Base-by-base conservation (phyloP, 441 rosid species). In the Capsella rubella region DNA sequence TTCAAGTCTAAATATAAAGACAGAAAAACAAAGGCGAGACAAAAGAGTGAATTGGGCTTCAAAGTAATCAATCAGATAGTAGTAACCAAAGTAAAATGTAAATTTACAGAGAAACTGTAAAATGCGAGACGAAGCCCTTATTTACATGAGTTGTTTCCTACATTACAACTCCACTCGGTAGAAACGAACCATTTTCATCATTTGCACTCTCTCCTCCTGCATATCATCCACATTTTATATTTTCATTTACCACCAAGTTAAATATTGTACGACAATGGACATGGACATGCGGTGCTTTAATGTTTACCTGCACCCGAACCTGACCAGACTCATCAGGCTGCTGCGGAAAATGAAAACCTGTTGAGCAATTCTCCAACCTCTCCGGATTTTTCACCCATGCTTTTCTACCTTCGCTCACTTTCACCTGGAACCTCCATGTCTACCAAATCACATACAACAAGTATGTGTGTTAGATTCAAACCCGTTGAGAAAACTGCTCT, bases 311-410 rank as follows among this genome's bases (percentile, higher is more conserved):
- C 67, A 54, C 65, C 35, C 27, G 47, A 64, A 29, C n/a, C 40
- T 43, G 67, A n/a, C 35, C 80, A n/a, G 55, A 21, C 35, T 77
- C 86, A 58, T 78, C 84, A 13, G 80, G 56, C 43, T 67, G 79
- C 54, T 67, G 78, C 34, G 92, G 95, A 50, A 91, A 92, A 83
- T 81, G 86, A 65, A 92, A 89, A 12, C 99, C 98, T 0, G 77
- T 84, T 6, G 98, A 90, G 80, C 99, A 87, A 62, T 92, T 95
- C 79, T 84, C 68, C 84, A 90, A 72, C 73, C 61, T 63, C 72
- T 95, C 96, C 8, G 99, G 97, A 74, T 78, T 81, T 80, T 85
- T 89, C 88, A 95, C 85, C 96, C 99, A 92, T 74, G 90, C 95
- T 82, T 89, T 87, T 65, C 81, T 84, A 29, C 89, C 96, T 77